Base-by-base conservation (phyloP, 805 yeast genomes). In the Candida cerambycidarum region DNA sequence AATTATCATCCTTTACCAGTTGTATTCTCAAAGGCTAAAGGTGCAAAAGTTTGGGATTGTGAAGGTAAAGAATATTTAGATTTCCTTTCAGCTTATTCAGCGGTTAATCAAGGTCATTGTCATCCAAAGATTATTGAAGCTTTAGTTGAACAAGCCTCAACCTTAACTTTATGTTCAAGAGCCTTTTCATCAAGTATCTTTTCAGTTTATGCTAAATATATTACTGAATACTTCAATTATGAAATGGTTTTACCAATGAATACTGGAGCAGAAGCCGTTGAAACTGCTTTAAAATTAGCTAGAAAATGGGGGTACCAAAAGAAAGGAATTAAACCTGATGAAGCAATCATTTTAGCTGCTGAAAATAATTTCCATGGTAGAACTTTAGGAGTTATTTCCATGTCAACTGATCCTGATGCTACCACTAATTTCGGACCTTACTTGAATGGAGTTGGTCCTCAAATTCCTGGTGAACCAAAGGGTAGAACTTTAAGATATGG, bases 221-320 rank as follows among this genome's bases (percentile, higher is more conserved):
- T 89, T 47, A 89, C 97, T 41, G 93, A 89, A 61, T 90, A 71
- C 61, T 92, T 92, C 71, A 78, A 82, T 60, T 92, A 88, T 67
- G 98, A 92, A 58, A 83, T 81, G 85, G 92, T 92, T 9, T 73
- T 92, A 61, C 98, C 98, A 52, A 92, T 90, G 97, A 92, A 92
- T 73, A 92, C 98, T 11, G 98, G 98, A 62, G 97, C 97, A 30
- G 98, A 92, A 71, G 98, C 98, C 8, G 98, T 92, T 32, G 98
- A 92, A 71, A 88, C 97, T 31, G 96, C 86, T 21, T 73, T 92
- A 61, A 92, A 92, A 67, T 73, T 92, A 46, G 97, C 97, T 39
- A 83, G 98, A 78, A 83, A 92, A 73, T 92, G 98, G 98, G 98
- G 97, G 43, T 92, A 90, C 73, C 76, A 76, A 56, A 81, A 80